Base-by-base conservation (phyloP, 2,329 filamentous ascomycete species). In the Aspergillus carbonarius region DNA sequence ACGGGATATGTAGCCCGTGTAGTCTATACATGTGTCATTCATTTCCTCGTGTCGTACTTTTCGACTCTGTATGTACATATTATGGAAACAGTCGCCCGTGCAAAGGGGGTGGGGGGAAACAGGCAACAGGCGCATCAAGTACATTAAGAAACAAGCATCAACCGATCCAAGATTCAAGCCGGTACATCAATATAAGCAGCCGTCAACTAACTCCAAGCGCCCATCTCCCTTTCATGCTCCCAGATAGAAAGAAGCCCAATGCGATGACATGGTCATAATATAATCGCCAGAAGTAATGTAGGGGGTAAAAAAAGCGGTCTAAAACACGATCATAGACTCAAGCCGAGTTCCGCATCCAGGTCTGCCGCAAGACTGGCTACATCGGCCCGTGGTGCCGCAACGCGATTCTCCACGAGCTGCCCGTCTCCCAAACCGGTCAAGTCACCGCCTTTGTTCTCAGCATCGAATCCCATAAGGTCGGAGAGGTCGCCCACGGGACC, bases 261-360 rank as follows among this genome's bases (percentile, higher is more conserved):
- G 7, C 23, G 30, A 47, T 23, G 23, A 17, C 30, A 30, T 9
- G 23, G 18, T 9, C 46, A 48, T 35, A 39, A 37, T 13, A 46
- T 27, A 50, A 42, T 42, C n/a, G 39, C 49, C 10, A 48, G 30
- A 30, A 39, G 48, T 7, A 57, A 15, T 30, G 40, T 15, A 54
- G 23, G 23, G 23, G 23, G 23, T 50, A 12, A 35, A 30, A 50
- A 40, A 54, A 35, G 39, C 20, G 15, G 50, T 46, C 10, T 4
- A 34, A 18, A 34, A 40, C n/a, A 47, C 32, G 32, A 20, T 60
- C 37, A 61, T 23, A 68, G 46, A 46, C 56, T 60, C 39, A 67
- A 56, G 3, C 64, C 65, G 39, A 68, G 59, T 9, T 67, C 66
- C 32, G 64, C 56, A 17, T 68, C 66, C 5, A 68, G 60, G 44